Percentiles rank a stretch among this genome's conserved stretches.
phyloP scores from a whole-genome alignment of 2,329 filamentous ascomycete genomes.

The Trichoderma simmonsii region DNA sequence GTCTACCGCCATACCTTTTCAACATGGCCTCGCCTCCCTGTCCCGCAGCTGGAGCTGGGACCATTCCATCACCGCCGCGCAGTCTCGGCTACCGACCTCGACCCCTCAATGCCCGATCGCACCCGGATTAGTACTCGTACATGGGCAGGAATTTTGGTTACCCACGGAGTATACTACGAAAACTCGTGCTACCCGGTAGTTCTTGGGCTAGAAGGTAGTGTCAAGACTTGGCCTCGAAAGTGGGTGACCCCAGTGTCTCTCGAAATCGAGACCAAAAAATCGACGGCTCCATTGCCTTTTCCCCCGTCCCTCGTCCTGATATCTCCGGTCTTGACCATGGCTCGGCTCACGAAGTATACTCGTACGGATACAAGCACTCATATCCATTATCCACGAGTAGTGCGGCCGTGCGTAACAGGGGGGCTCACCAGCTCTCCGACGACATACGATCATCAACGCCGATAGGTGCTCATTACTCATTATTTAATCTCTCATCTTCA shows the following conservation, averaged over 20 bases:
- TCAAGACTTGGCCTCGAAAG: background rate
- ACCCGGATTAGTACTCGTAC: background rate
- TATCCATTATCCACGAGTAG: background rate
- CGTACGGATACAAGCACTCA: background rate
- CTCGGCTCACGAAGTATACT: background rate
- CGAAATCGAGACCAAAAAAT: background rate
- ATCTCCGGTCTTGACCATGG: background rate
- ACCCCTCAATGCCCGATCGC: conserved; percentile 11
- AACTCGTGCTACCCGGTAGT: background rate
- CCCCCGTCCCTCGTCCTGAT: background rate
- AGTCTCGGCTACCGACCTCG: conserved; percentile 3
- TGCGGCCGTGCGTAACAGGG: background rate
- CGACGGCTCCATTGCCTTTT: background rate
- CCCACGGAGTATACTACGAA: background rate
- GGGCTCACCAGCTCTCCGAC: background rate
- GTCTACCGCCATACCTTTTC: background rate
- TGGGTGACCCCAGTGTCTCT: background rate
- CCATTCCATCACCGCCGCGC: background rate
- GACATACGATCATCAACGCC: background rate
- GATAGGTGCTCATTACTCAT: background rate
- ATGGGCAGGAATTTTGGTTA: background rate
- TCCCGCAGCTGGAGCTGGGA: background rate
- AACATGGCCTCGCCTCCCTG: background rate
- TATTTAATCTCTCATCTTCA: background rate
- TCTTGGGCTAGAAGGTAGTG: background rate